A percentile compares a stretch with the other conserved stretches of the same genome.
phyloP scores from a whole-genome alignment of 345 rosid species.

The Gossypium australe region DNA sequence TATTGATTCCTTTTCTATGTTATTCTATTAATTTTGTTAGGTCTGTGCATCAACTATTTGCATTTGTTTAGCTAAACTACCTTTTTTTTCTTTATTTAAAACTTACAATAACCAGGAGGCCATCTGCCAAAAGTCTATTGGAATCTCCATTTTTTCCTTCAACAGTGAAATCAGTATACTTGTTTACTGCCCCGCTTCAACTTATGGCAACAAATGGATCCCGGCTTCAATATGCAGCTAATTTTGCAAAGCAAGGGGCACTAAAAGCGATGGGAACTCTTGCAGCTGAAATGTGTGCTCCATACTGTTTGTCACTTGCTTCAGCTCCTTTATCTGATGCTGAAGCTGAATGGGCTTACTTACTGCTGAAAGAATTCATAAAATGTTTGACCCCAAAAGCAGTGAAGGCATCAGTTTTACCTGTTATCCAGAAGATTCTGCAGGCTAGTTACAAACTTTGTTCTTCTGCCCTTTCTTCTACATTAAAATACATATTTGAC shows the following conservation, averaged over 20 bases:
- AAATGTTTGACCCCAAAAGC: conserved; percentile 64
- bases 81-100: conserved; percentile 18
- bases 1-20: background rate
- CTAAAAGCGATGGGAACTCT: conserved; percentile 75
- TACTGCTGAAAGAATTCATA: conserved; percentile 67
- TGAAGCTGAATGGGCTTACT: conserved; percentile 81
- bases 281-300: conserved; percentile 82
- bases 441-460: conserved; percentile 52
- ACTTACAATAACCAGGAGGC: conserved; percentile 61
- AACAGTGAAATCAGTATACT: conserved; percentile 71
- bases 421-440: conserved; percentile 77
- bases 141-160: conserved; percentile 85
- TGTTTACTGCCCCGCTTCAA: conserved; percentile 82
- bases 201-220: conserved; percentile 60
- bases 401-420: conserved; percentile 63
- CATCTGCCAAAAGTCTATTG: conserved; percentile 65
- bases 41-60: background rate
- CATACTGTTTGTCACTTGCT: conserved; percentile 66
- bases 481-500: conserved; percentile 12
- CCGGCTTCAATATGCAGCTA: conserved; percentile 72
- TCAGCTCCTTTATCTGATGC: conserved; percentile 47
- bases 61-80: conserved; percentile 1
- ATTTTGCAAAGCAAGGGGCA: conserved; percentile 80
- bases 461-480: conserved; percentile 15
- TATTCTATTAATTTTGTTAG: background rate